Evolutionary conservation across 805 yeast species (phyloP), one percentile per base, ranked within the genome.

Genomic region (Candida saitoana): DNA sequence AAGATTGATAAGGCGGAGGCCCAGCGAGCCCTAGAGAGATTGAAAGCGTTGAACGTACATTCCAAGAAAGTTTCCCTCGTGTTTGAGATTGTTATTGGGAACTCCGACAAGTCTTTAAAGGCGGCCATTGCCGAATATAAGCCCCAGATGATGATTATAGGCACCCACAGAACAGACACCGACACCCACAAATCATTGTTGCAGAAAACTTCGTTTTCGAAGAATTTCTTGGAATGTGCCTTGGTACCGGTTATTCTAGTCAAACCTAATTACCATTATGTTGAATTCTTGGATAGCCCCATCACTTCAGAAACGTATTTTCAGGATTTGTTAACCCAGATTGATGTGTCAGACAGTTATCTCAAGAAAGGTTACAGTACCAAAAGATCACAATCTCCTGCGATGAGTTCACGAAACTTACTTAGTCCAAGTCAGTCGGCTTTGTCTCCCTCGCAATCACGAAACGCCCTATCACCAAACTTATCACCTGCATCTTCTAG

Each of bases 111-210:
- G 44, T 42, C 61, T 16, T 52, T 70, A 45, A 60, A 64, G 44
- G 51, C 49, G 24, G 74, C 75, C 5, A 66, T 70, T 17, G 62
- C 59, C 18, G 74, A 69, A 48, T 70, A 65, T 47, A 53, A 57
- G 38, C 75, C 75, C 2, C 63, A 64, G n/a, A 67, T 69, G 72
- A 67, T 70, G 74, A 52, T 64, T 24, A 65, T 70, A 18, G 75
- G 75, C 2, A 64, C 71, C 7, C 69, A 65, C 43, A 65, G 63
- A 38, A 55, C 56, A 17, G 63, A 54, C 11, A 54, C 55, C 37
- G 44, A 39, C 16, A 40, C 33, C 8, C 48, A 48, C 38, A 38
- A 41, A 45, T 49, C 59, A 11, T 53, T 69, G 31, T 54, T 67
- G 35, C 49, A 63, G 18, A 66, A 63, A 41, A 45, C 67, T 2